Evolutionary conservation across 2,329 filamentous ascomycete genomes (phyloP).

Genomic region (Exophiala sideris): DNA sequence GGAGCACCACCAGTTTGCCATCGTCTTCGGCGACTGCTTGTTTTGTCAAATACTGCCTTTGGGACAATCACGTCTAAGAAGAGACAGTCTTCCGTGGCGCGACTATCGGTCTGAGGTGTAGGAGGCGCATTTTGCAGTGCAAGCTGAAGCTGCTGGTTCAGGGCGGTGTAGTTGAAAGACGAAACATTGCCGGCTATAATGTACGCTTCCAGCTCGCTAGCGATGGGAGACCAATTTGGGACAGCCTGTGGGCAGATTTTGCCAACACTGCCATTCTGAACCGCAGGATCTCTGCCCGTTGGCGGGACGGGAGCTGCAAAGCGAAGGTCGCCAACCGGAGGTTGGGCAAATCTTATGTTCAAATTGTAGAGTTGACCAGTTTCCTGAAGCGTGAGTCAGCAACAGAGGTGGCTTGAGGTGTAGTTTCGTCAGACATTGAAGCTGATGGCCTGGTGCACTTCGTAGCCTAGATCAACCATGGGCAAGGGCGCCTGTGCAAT

Average conservation of each 20-base stretch:
- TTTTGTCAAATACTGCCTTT: conserved; percentile 32
- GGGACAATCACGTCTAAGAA: conserved; percentile 39
- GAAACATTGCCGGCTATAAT: conserved; percentile 29
- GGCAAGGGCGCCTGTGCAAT: conserved; percentile 25
- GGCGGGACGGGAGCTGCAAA: conserved; percentile 49
- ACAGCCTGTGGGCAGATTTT: conserved; percentile 45
- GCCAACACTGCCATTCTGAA: conserved; percentile 46
- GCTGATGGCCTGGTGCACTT: conserved; percentile 45
- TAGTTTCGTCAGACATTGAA: conserved; percentile 20
- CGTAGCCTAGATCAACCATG: conserved; percentile 54
- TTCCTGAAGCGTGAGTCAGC: conserved; percentile 24
- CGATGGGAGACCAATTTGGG: conserved; percentile 44
- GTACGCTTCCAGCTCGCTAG: conserved; percentile 34
- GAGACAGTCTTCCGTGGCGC: conserved; percentile 37
- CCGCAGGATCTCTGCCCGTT: conserved; percentile 39
- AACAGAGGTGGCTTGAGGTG: background rate
- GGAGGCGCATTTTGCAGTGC: conserved; percentile 24
- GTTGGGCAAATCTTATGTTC: conserved; percentile 56
- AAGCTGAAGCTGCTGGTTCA: conserved; percentile 24
- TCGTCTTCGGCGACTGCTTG: conserved; percentile 35
- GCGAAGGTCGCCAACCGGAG: conserved; percentile 50
- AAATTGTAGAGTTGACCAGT: conserved; percentile 52
- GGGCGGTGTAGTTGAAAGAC: conserved; percentile 31
- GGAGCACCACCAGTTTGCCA: conserved; percentile 34
- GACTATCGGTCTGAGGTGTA: conserved; percentile 35